Base-by-base conservation (phyloP, 108 stramenopile genomes). In the Schizochytrium sp. region DNA sequence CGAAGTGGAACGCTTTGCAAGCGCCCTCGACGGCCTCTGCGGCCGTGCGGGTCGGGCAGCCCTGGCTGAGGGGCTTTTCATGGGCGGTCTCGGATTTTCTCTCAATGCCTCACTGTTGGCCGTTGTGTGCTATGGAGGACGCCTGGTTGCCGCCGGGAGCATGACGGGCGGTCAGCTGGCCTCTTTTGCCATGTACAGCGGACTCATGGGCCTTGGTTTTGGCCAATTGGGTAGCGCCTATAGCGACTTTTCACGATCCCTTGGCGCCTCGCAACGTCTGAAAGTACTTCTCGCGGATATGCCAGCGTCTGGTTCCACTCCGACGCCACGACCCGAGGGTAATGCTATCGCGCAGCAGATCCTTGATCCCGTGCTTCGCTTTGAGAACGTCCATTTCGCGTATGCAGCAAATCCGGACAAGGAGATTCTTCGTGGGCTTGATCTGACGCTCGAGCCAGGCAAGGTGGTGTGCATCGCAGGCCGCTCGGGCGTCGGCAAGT, bases 151-250 rank as follows among this genome's bases (percentile, higher is more conserved):
- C 6, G 45, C 76, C 1, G 76, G 76, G 10, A 12, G 19, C 10
- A 83, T 83, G 76, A 45, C 76, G 6, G 76, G 48, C 28, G 76
- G 76, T 6, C 76, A 83, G 76, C 76, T 83, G 8, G 76, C 76
- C 3, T 83, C 76, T 53, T 83, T 83, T 53, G 76, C 48, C 12
- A 47, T 83, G 45, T 83, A 83, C 51, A 53, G 48, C 48, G 76
- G 76, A 14, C 45, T 83, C 23, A 53, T 83, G 45, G 76, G 76
- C 45, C 76, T 83, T 0, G 76, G 76, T 23, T 83, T 83, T 53
- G 51, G 76, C 23, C 76, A 83, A 28, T 45, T 83, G 10, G 45
- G 48, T 23, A 53, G 48, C 51, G 45, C 76, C 2, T 83, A 83
- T 23, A 53, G 48, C 48, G 76, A 83, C 28, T 19, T 83, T 23